These are phyloP conservation scores for Coniochaeta ligniaria DNA, from an alignment of 2,329 filamentous ascomycete species.

Conservation along the genomic window DNA sequence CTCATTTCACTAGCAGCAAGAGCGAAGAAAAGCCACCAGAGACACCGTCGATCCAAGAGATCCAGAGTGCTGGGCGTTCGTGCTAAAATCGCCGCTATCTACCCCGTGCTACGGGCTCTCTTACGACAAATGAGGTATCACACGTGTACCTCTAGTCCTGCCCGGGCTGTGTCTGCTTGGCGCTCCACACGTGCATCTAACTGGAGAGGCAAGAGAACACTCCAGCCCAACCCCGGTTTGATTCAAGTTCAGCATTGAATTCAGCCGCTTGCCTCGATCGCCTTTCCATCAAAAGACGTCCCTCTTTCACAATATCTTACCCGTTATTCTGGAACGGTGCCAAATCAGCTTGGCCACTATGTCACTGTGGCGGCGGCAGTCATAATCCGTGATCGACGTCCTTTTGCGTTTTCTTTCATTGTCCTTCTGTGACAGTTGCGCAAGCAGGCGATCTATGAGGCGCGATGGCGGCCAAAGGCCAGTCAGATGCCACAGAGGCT, in stretches of 20 bases:
- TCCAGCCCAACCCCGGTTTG: too few species aligned
- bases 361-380: background rate
- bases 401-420: background rate
- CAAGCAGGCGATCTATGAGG: background rate
- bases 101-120: too few species aligned
- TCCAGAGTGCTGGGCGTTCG: too few species aligned
- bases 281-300: background rate
- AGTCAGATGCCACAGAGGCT: conserved; percentile 7
- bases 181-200: background rate
- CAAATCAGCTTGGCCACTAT: background rate
- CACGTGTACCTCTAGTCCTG: too few species aligned
- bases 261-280: background rate
- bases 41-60: too few species aligned
- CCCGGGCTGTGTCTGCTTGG: too few species aligned
- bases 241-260: background rate
- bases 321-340: background rate
- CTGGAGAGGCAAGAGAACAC: background rate
- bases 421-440: background rate
- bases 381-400: background rate
- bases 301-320: background rate
- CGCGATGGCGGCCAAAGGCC: background rate
- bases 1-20: too few species aligned
- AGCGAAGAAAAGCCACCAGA: too few species aligned
- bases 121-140: too few species aligned
- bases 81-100: too few species aligned